Percentiles rank a stretch among this genome's conserved stretches.
Conservation (phyloP, 2,329 filamentous ascomycete species). For the Colletotrichum phormii region DNA sequence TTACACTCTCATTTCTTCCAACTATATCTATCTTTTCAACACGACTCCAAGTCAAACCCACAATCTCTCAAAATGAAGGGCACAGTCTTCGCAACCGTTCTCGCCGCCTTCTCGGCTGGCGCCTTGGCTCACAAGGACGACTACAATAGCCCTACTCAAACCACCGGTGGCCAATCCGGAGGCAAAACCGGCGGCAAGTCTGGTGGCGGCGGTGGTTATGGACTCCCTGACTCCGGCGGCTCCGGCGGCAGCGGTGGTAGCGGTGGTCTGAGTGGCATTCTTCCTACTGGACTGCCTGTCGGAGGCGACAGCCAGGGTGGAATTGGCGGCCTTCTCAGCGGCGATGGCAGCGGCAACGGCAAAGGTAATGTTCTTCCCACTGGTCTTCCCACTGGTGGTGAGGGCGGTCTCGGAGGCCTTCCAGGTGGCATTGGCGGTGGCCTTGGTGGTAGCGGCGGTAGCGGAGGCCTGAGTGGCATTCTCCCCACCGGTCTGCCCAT, state of each 20-base stretch:
- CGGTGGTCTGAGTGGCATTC: too few relatives aligned
- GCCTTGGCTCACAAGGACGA: neutral
- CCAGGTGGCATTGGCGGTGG: neutral
- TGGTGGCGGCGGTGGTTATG: neutral
- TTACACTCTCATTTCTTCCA: neutral
- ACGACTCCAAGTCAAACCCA: neutral
- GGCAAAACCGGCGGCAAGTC: too few relatives aligned
- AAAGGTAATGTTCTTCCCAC: neutral
- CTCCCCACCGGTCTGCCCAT: neutral
- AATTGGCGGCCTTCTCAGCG: too few relatives aligned
- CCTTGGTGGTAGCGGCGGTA: neutral
- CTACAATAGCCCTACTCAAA: neutral
- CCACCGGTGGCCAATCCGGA: neutral
- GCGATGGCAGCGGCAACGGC: too few relatives aligned
- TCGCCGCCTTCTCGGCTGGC: slow-evolving; percentile 9
- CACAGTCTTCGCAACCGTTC: neutral
- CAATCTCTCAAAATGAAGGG: slow-evolving; percentile 16
- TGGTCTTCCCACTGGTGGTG: neutral
- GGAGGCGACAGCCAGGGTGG: too few relatives aligned
- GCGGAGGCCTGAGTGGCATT: neutral
- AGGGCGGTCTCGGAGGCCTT: neutral
- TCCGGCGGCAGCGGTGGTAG: neutral
- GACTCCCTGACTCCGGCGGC: neutral
- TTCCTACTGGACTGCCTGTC: too few relatives aligned
- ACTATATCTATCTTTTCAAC: neutral